phyloP scores from a whole-genome alignment of 2,329 filamentous ascomycete genomes.

The Exophiala dermatitidis region DNA sequence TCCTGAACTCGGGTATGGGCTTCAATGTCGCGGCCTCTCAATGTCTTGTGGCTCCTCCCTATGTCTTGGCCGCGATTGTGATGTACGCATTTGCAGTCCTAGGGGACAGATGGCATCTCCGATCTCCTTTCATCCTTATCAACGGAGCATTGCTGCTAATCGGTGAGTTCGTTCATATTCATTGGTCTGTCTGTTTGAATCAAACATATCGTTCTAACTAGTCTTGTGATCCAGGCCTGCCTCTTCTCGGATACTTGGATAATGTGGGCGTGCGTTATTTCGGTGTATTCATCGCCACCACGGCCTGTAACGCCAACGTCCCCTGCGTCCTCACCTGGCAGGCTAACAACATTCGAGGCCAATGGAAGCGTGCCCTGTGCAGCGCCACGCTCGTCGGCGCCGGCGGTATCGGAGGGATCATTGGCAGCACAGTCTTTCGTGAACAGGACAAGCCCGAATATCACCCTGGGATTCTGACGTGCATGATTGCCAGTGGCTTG shows the following conservation, averaged over 20 bases:
- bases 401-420: constrained; percentile 69
- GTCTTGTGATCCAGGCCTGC: constrained; percentile 44
- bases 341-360: constrained; percentile 79
- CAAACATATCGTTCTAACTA: background rate
- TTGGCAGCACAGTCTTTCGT: constrained; percentile 65
- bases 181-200: no score
- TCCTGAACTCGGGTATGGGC: constrained; percentile 57
- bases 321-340: constrained; percentile 71
- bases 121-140: constrained; percentile 64
- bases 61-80: constrained; percentile 53
- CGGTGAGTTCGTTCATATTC: constrained; percentile 4
- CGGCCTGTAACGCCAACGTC: constrained; percentile 70
- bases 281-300: constrained; percentile 68
- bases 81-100: constrained; percentile 66
- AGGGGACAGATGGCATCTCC: constrained; percentile 60
- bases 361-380: constrained; percentile 70
- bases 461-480: constrained; percentile 27
- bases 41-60: constrained; percentile 66
- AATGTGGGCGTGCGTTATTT: constrained; percentile 58
- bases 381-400: constrained; percentile 26
- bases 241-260: constrained; percentile 62
- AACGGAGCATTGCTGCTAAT: constrained; percentile 42
- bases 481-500: constrained; percentile 22
- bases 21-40: constrained; percentile 60
- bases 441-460: constrained; percentile 33